phyloP scores from a whole-genome alignment of 371 early-diverging fungal genomes.

The Aphelidium insulamus region DNA sequence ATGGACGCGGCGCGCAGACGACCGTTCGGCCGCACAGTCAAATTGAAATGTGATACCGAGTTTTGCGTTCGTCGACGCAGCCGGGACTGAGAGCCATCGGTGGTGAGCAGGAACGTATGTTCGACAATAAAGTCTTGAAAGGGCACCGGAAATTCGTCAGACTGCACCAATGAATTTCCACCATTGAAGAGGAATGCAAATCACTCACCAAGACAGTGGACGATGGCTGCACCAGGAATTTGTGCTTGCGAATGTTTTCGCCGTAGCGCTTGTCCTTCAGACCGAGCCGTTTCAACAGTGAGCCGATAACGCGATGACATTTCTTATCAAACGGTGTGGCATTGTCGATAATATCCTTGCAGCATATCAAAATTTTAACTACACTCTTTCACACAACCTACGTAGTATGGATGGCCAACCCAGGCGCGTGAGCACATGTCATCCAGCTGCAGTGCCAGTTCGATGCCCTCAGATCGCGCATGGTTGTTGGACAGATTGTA shows the following conservation, averaged over 20 bases:
- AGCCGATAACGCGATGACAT: constrained; percentile 11
- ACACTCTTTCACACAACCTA: no score
- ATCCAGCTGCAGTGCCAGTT: constrained; percentile 12
- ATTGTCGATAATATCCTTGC: constrained; percentile 16
- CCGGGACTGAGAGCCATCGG: no score
- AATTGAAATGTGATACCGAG: no score
- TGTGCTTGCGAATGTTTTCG: constrained; percentile 9
- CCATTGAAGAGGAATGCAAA: not conserved
- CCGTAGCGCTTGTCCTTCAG: constrained; percentile 5
- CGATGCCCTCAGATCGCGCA: constrained; percentile 12
- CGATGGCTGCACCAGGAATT: constrained; percentile 12
- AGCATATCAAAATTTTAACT: no score
- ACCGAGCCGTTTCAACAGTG: constrained; percentile 1
- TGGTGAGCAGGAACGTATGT: constrained; percentile 7
- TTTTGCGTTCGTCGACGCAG: no score
- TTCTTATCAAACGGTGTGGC: constrained; percentile 11
- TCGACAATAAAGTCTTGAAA: constrained; percentile 12
- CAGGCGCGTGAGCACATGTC: constrained; percentile 10
- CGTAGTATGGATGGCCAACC: constrained; percentile 7
- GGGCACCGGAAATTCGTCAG: constrained; percentile 7
- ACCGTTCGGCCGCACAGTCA: no score
- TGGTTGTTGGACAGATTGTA: constrained; percentile 12
- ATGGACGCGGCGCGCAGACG: no score
- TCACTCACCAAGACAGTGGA: not conserved
- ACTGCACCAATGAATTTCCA: no score